phyloP scores from a whole-genome alignment of 169 alveolate genomes.

The Amoebophrya sp. region DNA sequence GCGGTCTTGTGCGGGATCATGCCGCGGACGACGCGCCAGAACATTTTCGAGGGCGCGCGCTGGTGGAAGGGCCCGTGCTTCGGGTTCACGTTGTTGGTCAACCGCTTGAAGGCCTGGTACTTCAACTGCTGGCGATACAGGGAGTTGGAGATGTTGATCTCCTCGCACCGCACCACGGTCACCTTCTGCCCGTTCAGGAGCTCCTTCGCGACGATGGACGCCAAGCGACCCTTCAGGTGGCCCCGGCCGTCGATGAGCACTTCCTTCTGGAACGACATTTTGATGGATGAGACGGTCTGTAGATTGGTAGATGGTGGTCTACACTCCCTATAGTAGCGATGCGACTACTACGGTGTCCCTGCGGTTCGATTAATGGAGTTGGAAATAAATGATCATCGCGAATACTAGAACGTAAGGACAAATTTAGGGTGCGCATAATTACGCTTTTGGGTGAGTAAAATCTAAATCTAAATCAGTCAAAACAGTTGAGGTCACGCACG shows the following conservation, averaged over 20 bases:
- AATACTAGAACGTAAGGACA: no score
- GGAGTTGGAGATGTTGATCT: conserved; percentile 86
- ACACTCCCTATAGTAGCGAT: no score
- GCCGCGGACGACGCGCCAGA: conserved; percentile 97
- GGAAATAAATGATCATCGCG: no score
- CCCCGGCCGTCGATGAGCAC: conserved; percentile 95
- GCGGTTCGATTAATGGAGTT: no score
- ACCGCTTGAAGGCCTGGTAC: conserved; percentile 84
- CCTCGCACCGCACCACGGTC: conserved; percentile 91
- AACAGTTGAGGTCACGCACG: no score
- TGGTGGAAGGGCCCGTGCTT: conserved; percentile 88
- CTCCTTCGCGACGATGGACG: conserved; percentile 96
- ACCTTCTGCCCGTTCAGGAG: conserved; percentile 86
- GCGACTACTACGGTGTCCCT: no score
- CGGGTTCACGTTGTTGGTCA: conserved; percentile 91
- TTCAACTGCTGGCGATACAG: conserved; percentile 83
- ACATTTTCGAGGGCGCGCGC: conserved; percentile 90
- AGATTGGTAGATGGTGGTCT: no score
- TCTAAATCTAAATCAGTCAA: no score
- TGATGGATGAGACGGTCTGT: no score
- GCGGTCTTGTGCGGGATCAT: conserved; percentile 97
- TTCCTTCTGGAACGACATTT: conserved; percentile 36
- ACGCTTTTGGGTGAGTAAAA: no score
- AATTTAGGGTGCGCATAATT: no score
- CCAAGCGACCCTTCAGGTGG: conserved; percentile 96